These are phyloP conservation scores for Dactylellina cionopaga DNA, from an alignment of 2,329 filamentous ascomycete genomes.

Conservation along the genomic window DNA sequence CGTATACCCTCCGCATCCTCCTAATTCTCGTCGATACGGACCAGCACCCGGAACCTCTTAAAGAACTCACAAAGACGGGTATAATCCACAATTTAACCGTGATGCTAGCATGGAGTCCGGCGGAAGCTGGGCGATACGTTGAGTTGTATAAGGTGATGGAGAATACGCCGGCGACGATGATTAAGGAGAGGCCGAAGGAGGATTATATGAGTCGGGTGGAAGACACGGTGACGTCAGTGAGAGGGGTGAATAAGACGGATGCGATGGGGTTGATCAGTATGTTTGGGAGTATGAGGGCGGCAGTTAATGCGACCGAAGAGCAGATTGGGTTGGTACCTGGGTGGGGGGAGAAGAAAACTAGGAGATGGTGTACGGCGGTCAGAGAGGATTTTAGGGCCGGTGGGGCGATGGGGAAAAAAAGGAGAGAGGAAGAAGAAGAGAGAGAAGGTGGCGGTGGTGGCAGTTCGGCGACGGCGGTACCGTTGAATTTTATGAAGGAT, in stretches of 20 bases:
- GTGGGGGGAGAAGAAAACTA: slow-evolving; percentile 87
- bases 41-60: slow-evolving; percentile 82
- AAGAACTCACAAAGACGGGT: slow-evolving; percentile 90
- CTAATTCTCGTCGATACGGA: slow-evolving; percentile 91
- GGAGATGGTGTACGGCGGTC: slow-evolving; percentile 66
- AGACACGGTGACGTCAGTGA: slow-evolving; percentile 89
- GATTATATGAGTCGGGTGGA: slow-evolving; percentile 86
- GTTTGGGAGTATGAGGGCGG: slow-evolving; percentile 87
- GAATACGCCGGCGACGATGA: slow-evolving; percentile 81
- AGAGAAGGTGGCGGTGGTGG: slow-evolving; percentile 85
- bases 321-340: slow-evolving; percentile 85
- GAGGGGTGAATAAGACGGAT: slow-evolving; percentile 93
- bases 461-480: slow-evolving; percentile 70
- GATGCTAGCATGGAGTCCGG: slow-evolving; percentile 91
- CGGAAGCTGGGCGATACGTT: slow-evolving; percentile 91
- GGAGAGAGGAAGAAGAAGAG: slow-evolving; percentile 75
- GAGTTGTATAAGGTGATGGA: slow-evolving; percentile 96
- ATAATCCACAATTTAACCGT: slow-evolving; percentile 92
- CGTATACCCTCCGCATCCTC: slow-evolving; percentile 87
- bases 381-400: slow-evolving; percentile 48
- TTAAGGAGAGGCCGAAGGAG: slow-evolving; percentile 83
- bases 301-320: slow-evolving; percentile 86
- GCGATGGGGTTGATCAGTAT: slow-evolving; percentile 88
- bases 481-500: slow-evolving; percentile 22
- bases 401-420: slow-evolving; percentile 40